Evolutionary conservation across 768 basidiomycete species (phyloP).

Genomic region (Lentinula aciculospora): DNA sequence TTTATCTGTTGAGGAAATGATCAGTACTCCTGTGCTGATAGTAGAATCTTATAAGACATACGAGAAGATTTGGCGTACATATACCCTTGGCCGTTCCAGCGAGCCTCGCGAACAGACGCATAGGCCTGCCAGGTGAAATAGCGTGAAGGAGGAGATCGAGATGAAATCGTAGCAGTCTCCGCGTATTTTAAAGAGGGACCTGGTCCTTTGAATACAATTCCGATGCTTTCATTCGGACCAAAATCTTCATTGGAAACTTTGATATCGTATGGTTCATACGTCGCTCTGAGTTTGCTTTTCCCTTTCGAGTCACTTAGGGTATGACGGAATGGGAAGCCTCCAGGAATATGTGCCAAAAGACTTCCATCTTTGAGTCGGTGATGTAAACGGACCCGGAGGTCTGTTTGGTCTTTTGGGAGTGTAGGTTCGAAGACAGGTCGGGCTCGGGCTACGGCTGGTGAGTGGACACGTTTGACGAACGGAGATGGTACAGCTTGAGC

Average conservation of each 20-base stretch:
- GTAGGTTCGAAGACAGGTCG: not conserved
- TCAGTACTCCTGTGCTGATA: not conserved
- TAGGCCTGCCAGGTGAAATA: conserved; percentile 25
- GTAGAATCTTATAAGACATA: conserved; percentile 12
- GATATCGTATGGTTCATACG: conserved; percentile 31
- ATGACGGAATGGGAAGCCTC: conserved; percentile 32
- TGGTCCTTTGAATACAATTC: conserved; percentile 15
- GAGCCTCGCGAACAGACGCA: conserved; percentile 16
- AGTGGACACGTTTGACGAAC: not conserved
- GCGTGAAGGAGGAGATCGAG: not conserved
- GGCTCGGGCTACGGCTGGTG: not conserved
- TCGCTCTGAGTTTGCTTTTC: not conserved
- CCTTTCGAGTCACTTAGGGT: conserved; percentile 12
- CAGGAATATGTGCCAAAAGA: conserved; percentile 22
- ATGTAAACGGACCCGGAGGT: not conserved
- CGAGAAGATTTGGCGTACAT: conserved; percentile 16
- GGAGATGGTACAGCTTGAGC: not conserved
- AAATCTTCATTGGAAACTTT: conserved; percentile 7
- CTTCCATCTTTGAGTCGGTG: conserved; percentile 22
- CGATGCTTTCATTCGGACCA: not conserved
- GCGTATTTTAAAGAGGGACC: conserved; percentile 15
- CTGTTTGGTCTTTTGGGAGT: not conserved
- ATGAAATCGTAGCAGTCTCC: not conserved
- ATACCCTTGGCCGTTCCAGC: not conserved
- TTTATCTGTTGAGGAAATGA: conserved; percentile 15